Conservation (phyloP, 805 yeast species). For the Tanozyma kutaoensis region DNA sequence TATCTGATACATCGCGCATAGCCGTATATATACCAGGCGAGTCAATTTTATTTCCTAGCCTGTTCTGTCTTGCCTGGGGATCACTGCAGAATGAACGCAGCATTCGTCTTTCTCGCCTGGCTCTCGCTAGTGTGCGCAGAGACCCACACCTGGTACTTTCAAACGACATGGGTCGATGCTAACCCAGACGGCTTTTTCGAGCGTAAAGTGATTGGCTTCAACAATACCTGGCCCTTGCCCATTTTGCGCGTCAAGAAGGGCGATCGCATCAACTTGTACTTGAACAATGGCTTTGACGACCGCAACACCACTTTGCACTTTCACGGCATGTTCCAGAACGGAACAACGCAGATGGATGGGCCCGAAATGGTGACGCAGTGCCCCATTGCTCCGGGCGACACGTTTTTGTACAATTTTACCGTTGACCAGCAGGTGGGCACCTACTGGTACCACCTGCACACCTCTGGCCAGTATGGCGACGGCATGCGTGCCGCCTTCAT, state of each 20-base stretch:
- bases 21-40: too few species aligned
- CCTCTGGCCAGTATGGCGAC: conserved; percentile 82
- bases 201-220: conserved; percentile 52
- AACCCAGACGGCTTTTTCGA: conserved; percentile 53
- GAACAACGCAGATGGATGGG: conserved; percentile 77
- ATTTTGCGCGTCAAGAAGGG: conserved; percentile 61
- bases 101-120: too few species aligned
- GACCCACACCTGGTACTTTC: conserved; percentile 53
- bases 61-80: too few species aligned
- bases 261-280: conserved; percentile 60
- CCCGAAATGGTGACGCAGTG: conserved; percentile 83
- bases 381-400: conserved; percentile 73
- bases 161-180: conserved; percentile 52
- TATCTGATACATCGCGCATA: too few species aligned
- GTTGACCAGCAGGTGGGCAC: conserved; percentile 77
- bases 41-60: too few species aligned
- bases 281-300: conserved; percentile 62
- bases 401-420: conserved; percentile 76
- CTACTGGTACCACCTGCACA: conserved; percentile 96
- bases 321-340: conserved; percentile 86
- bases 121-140: too few species aligned
- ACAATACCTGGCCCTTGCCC: conserved; percentile 83
- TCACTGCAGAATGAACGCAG: too few species aligned
- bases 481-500: conserved; percentile 78
- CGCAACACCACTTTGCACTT: conserved; percentile 70